Evolutionary conservation across 768 basidiomycete species (phyloP).

Genomic region (Gymnopilus junonius): DNA sequence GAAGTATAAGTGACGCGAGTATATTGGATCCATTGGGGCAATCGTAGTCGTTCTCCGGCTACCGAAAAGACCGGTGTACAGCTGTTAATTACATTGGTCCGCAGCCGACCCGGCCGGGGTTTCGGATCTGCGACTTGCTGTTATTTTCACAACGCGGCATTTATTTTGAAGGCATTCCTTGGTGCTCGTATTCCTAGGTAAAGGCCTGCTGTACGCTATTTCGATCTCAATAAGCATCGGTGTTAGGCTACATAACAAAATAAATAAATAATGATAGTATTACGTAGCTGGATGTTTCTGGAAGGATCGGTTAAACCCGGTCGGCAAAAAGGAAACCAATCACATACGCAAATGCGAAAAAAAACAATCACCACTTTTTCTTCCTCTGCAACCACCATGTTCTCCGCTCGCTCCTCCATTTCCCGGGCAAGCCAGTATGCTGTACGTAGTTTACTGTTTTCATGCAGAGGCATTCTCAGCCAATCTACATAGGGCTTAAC

Average conservation of each 20-base stretch:
- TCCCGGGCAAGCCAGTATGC: conserved; percentile 68
- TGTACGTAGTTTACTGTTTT: conserved; percentile 39
- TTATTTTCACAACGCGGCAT: too few species aligned
- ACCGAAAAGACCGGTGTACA: conserved; percentile 1
- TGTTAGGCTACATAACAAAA: neutral
- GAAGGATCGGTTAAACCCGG: conserved; percentile 46
- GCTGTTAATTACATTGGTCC: neutral
- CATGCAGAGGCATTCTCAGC: neutral
- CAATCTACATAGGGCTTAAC: conserved; percentile 55
- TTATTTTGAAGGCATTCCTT: too few species aligned
- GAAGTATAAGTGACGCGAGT: neutral
- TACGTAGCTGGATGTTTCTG: conserved; percentile 33
- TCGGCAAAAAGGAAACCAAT: conserved; percentile 35
- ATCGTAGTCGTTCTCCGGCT: conserved; percentile 4
- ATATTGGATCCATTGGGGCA: neutral
- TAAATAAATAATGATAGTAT: neutral
- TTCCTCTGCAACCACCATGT: conserved; percentile 64
- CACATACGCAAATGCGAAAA: conserved; percentile 46
- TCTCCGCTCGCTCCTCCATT: conserved; percentile 66
- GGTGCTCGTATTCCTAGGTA: too few species aligned
- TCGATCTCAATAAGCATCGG: too few species aligned
- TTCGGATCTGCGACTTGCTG: too few species aligned
- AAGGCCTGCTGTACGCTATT: too few species aligned
- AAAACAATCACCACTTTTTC: conserved; percentile 52
- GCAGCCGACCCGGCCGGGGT: neutral